Percentiles rank a stretch among this genome's conserved stretches.
phyloP scores from a whole-genome alignment of 805 yeast species.

The Cyberlindnera xishuangbannaensis region DNA sequence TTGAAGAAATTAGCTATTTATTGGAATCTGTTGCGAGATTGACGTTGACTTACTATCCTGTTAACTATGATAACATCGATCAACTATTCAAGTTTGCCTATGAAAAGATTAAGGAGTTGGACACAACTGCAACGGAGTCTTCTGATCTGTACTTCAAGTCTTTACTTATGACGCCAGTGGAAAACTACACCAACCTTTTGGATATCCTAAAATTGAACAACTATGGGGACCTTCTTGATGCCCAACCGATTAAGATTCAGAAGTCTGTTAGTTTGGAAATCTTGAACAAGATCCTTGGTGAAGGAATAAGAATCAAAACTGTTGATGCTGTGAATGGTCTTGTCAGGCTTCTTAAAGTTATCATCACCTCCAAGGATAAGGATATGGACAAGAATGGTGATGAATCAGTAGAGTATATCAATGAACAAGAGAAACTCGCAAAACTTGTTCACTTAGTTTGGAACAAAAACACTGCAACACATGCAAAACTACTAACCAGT shows the following conservation, averaged over 20 bases:
- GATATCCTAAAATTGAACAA: conserved; percentile 36
- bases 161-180: conserved; percentile 45
- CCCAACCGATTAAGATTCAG: conserved; percentile 48
- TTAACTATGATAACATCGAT: conserved; percentile 54
- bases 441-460: conserved; percentile 63
- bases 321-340: conserved; percentile 50
- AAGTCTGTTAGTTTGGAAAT: conserved; percentile 56
- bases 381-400: conserved; percentile 18
- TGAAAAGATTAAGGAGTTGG: conserved; percentile 32
- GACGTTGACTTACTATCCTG: conserved; percentile 61
- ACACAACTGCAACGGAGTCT: conserved; percentile 18
- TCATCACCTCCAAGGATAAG: conserved; percentile 37
- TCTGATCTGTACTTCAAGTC: conserved; percentile 37
- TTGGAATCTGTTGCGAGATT: conserved; percentile 62
- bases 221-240: conserved; percentile 48
- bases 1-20: conserved; percentile 59
- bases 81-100: conserved; percentile 51
- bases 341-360: conserved; percentile 50
- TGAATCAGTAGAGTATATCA: conserved; percentile 32
- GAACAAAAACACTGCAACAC: conserved; percentile 38
- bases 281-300: conserved; percentile 46
- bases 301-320: conserved; percentile 32
- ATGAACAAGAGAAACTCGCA: conserved; percentile 57
- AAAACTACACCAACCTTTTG: conserved; percentile 30
- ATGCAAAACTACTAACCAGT: conserved; percentile 39